phyloP scores from a whole-genome alignment of 139 green algal genomes.

The Chlamydomonas sphaeroides region DNA sequence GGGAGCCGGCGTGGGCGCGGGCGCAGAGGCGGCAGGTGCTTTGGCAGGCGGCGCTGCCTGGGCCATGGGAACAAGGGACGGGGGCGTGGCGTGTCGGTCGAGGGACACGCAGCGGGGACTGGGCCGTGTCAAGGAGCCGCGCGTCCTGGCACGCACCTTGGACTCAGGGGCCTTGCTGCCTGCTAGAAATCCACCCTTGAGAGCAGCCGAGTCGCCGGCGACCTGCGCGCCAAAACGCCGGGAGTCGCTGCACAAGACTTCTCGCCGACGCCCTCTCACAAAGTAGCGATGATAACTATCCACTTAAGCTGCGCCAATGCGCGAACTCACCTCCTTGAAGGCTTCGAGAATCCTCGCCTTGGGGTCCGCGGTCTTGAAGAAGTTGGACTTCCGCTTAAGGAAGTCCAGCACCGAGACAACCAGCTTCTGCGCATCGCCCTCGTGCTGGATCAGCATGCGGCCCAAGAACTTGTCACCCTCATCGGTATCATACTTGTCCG shows the following conservation, averaged over 20 bases:
- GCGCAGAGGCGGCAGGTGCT: no score
- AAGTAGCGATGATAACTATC: neutral
- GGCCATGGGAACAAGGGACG: no score
- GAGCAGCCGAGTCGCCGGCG: slow-evolving; percentile 23
- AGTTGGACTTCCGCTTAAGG: slow-evolving; percentile 68
- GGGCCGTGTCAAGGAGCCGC: no score
- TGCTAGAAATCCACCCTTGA: slow-evolving; percentile 58
- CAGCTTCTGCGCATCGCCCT: slow-evolving; percentile 56
- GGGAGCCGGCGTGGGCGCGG: no score
- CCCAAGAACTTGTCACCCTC: slow-evolving; percentile 39
- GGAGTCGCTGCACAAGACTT: no score
- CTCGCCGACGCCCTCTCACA: no score
- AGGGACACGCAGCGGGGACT: no score
- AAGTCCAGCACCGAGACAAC: slow-evolving; percentile 66
- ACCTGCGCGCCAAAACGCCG: neutral
- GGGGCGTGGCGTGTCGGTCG: no score
- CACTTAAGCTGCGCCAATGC: neutral
- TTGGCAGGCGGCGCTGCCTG: no score
- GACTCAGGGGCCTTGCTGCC: slow-evolving; percentile 4
- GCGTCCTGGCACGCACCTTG: neutral
- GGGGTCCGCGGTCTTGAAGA: slow-evolving; percentile 67
- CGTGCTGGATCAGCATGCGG: slow-evolving; percentile 44
- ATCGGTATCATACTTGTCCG: slow-evolving; percentile 44
- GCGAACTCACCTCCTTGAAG: slow-evolving; percentile 43
- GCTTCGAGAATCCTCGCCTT: slow-evolving; percentile 59